phyloP scores from a whole-genome alignment of 2,329 filamentous ascomycete species.

The Diplodia scrobiculata region DNA sequence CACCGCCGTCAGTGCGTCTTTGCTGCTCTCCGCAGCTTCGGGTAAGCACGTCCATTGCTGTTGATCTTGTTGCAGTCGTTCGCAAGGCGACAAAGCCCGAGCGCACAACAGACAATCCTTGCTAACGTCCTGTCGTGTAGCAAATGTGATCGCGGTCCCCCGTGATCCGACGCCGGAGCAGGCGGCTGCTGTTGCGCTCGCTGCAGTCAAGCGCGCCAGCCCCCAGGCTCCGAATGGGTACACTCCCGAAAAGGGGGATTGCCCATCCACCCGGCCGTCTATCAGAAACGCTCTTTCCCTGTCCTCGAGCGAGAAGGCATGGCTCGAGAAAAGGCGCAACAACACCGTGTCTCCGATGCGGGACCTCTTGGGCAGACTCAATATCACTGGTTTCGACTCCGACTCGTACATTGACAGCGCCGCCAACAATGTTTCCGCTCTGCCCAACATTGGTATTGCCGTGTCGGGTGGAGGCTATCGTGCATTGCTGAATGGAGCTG shows the following conservation, averaged over 20 bases:
- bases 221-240: slow-evolving; percentile 69
- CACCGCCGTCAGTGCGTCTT: slow-evolving; percentile 8
- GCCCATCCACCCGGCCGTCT: slow-evolving; percentile 68
- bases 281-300: slow-evolving; percentile 66
- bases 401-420: slow-evolving; percentile 67
- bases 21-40: slow-evolving; percentile 25
- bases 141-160: slow-evolving; percentile 13
- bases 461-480: slow-evolving; percentile 83
- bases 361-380: slow-evolving; percentile 69
- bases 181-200: slow-evolving; percentile 27
- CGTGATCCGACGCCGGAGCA: slow-evolving; percentile 20
- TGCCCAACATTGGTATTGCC: slow-evolving; percentile 74
- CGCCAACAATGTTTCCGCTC: slow-evolving; percentile 56
- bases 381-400: slow-evolving; percentile 79
- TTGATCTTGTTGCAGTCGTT: neutral
- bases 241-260: slow-evolving; percentile 66
- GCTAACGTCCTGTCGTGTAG: neutral
- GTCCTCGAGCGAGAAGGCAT: slow-evolving; percentile 70
- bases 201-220: slow-evolving; percentile 46
- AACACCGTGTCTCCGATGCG: slow-evolving; percentile 76
- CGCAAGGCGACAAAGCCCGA: neutral
- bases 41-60: slow-evolving; percentile 6
- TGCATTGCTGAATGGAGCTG: slow-evolving; percentile 81
- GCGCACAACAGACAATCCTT: neutral
- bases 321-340: slow-evolving; percentile 71